phyloP scores from a whole-genome alignment of 345 rosid species.

The Populus simonii region DNA sequence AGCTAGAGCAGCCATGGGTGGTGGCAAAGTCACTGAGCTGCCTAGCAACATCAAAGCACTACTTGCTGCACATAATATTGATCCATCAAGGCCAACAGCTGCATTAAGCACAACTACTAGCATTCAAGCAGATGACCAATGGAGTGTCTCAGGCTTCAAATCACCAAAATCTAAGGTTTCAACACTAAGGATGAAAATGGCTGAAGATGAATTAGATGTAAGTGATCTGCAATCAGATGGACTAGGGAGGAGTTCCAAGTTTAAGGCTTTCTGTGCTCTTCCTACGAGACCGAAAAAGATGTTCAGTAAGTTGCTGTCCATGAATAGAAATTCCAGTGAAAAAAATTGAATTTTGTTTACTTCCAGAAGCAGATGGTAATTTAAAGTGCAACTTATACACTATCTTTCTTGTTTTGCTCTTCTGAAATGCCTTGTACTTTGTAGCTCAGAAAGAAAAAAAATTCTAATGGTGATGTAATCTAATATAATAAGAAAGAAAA shows the following conservation, averaged over 20 bases:
- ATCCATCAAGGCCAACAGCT: constrained; percentile 67
- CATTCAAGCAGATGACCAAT: constrained; percentile 68
- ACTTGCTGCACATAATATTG: constrained; percentile 60
- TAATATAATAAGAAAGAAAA: constrained; percentile 33
- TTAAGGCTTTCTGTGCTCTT: constrained; percentile 73
- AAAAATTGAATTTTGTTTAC: constrained; percentile 42
- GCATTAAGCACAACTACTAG: constrained; percentile 66
- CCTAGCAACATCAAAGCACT: constrained; percentile 89
- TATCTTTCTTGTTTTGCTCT: constrained; percentile 4
- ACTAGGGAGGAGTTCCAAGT: constrained; percentile 53
- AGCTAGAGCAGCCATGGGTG: constrained; percentile 67
- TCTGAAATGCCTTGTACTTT: constrained; percentile 34
- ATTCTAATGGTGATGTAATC: constrained; percentile 34
- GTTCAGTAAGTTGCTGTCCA: constrained; percentile 45
- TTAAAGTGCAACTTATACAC: constrained; percentile 32
- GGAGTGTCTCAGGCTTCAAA: constrained; percentile 93
- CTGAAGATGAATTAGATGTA: constrained; percentile 70
- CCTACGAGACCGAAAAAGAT: constrained; percentile 51
- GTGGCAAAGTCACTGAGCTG: constrained; percentile 67
- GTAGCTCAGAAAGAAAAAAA: constrained; percentile 33
- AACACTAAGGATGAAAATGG: constrained; percentile 78
- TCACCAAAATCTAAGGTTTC: constrained; percentile 67
- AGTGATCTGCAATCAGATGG: constrained; percentile 53
- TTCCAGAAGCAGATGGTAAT: constrained; percentile 27
- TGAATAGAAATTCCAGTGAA: constrained; percentile 41